phyloP scores from a whole-genome alignment of 2,329 filamentous ascomycete species.

The Colletotrichum sp. region DNA sequence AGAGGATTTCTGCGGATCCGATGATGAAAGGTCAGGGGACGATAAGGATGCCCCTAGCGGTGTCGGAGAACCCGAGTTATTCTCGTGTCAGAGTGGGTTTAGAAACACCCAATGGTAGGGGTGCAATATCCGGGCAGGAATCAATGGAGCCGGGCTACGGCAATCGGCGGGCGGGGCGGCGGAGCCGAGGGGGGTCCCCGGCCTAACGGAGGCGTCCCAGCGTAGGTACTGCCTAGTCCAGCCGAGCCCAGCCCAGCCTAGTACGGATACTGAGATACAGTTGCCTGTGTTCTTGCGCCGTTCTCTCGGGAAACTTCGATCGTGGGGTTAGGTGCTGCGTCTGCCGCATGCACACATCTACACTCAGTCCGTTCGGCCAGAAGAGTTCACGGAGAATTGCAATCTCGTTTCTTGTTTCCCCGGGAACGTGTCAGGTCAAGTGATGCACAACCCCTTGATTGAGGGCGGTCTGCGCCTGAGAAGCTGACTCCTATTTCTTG shows the following conservation, averaged over 20 bases:
- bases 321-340: background rate
- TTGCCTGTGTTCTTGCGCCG: background rate
- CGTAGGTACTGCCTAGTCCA: background rate
- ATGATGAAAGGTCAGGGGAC: background rate
- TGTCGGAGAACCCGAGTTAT: slow-evolving; percentile 5
- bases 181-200: slow-evolving; percentile 6
- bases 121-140: background rate
- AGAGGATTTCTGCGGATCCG: background rate
- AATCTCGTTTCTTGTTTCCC: background rate
- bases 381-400: background rate
- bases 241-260: background rate
- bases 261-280: background rate
- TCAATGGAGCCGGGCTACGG: slow-evolving; percentile 3
- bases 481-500: background rate
- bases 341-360: background rate
- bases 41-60: background rate
- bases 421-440: background rate
- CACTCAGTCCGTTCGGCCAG: background rate
- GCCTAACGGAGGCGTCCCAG: background rate
- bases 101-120: background rate
- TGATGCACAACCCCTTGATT: background rate
- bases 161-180: slow-evolving; percentile 9
- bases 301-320: background rate
- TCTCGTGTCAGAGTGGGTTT: background rate
- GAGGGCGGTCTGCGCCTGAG: background rate